Conservation (phyloP, 495 filamentous ascomycete species). For the Xylaria acuta region DNA sequence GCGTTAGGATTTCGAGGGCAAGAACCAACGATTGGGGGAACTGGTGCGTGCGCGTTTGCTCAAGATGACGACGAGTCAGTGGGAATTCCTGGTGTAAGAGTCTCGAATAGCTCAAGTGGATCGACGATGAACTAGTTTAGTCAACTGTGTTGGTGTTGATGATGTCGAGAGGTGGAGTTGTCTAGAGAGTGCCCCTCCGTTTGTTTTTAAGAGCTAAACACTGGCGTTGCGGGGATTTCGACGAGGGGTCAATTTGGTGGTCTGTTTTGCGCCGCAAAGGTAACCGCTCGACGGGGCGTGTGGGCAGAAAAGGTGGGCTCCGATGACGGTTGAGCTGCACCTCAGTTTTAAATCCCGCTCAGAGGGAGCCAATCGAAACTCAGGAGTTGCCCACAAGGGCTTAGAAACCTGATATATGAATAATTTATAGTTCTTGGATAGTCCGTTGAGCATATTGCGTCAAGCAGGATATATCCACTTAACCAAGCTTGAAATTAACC, state of each 20-base stretch:
- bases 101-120: slow-evolving; percentile 19
- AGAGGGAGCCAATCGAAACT: slow-evolving; percentile 2
- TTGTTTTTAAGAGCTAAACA: slow-evolving; percentile 21
- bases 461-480: not conserved
- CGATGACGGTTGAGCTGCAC: not conserved
- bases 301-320: slow-evolving; percentile 6
- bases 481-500: not conserved
- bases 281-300: not conserved
- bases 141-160: slow-evolving; percentile 18
- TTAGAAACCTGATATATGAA: not conserved
- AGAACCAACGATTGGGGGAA: slow-evolving; percentile 3
- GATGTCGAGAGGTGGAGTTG: slow-evolving; percentile 19
- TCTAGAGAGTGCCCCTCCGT: slow-evolving; percentile 24
- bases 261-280: slow-evolving; percentile 7
- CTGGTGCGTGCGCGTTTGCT: not conserved
- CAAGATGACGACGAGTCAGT: not conserved
- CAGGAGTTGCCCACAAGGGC: slow-evolving; percentile 19
- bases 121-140: slow-evolving; percentile 25
- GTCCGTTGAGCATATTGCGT: not conserved
- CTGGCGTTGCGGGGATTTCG: slow-evolving; percentile 23
- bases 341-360: slow-evolving; percentile 26
- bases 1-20: not conserved
- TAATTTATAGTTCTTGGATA: not conserved
- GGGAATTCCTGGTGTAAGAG: slow-evolving; percentile 3
- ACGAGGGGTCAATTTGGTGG: slow-evolving; percentile 16